Evolutionary conservation across 2,329 filamentous ascomycete genomes (phyloP).

Genomic region (Trichothecium roseum): DNA sequence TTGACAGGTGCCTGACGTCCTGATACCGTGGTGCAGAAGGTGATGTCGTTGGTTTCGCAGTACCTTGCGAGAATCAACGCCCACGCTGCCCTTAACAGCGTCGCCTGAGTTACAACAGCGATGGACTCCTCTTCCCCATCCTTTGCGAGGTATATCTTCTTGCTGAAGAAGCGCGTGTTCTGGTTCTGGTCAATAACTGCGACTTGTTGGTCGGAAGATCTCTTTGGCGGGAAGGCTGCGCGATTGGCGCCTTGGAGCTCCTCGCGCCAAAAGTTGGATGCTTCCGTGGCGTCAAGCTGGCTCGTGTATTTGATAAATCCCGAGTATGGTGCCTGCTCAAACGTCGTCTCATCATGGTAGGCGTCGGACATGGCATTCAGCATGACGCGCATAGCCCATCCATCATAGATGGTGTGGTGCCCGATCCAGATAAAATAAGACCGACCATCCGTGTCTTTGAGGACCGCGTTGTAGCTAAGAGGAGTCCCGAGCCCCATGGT

Average conservation of each 20-base stretch:
- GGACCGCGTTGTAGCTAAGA: neutral
- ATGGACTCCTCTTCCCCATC: neutral
- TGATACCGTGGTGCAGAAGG: slow-evolving; percentile 15
- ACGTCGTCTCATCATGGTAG: neutral
- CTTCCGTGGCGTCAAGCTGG: slow-evolving; percentile 6
- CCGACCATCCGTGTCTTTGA: slow-evolving; percentile 3
- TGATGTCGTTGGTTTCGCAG: slow-evolving; percentile 24
- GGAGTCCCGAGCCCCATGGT: no score
- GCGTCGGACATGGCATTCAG: neutral
- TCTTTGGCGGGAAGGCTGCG: neutral
- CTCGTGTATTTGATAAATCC: slow-evolving; percentile 5
- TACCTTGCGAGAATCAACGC: slow-evolving; percentile 11
- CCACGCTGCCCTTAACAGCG: slow-evolving; percentile 16
- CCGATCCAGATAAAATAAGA: slow-evolving; percentile 12
- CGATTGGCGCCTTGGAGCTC: slow-evolving; percentile 6
- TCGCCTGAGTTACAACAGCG: slow-evolving; percentile 8
- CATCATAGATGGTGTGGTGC: slow-evolving; percentile 38
- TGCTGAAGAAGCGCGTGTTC: neutral
- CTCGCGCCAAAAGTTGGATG: slow-evolving; percentile 6
- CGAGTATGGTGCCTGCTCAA: slow-evolving; percentile 18
- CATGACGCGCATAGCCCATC: slow-evolving; percentile 33
- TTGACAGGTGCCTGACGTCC: slow-evolving; percentile 8
- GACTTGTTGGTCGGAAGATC: neutral
- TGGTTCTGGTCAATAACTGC: neutral
- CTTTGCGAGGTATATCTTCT: neutral